Base-by-base conservation (phyloP, 306 rosid genomes). In the Glycine soja region DNA sequence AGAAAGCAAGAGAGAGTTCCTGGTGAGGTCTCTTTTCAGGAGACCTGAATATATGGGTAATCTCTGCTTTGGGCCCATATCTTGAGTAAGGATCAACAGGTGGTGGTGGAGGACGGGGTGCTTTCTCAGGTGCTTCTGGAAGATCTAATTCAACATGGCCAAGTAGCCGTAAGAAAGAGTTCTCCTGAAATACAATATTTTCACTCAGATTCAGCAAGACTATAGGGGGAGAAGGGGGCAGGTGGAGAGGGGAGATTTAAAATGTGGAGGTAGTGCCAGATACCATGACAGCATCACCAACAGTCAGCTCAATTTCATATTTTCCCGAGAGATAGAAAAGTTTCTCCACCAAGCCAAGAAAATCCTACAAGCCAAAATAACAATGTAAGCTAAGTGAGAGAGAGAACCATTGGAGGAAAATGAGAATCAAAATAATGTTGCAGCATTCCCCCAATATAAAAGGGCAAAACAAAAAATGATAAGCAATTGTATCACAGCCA, bases 211-310 rank as follows among this genome's bases (percentile, higher is more conserved):
- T 63, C 47, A 64, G 70, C 36, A 64, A 24, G 63, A 70, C 64
- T 8, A 75, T 34, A 36, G 12, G 46, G 48, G 24, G 16, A 36
- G 77, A 64, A 48, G 5, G 32, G 46, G 46, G 5, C 32, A 7
- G 46, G 54, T 24, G 34, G 14, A 32, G 76, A 70, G 34, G 6
- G 10, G 59, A 15, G 67, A 58, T 43, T 42, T 9, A 43, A 24
- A 32, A 46, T 3, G 67, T 50, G 32, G n/a, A 72, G 32, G 47
- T 38, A 67, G 75, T 34, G 83, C 75, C 54, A 45, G 34, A 63
- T 90, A 96, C 99, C 99, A 96, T 96, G 86, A 90, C 92, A 77
- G 97, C 85, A 86, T 96, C 99, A 46, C 99, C 99, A 85, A 96
- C 92, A 57, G 93, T 90, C 75, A 96, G 85, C 80, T 93, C 93